Base-by-base conservation (phyloP, 148 eudicot genomes). In the Drosera capensis region DNA sequence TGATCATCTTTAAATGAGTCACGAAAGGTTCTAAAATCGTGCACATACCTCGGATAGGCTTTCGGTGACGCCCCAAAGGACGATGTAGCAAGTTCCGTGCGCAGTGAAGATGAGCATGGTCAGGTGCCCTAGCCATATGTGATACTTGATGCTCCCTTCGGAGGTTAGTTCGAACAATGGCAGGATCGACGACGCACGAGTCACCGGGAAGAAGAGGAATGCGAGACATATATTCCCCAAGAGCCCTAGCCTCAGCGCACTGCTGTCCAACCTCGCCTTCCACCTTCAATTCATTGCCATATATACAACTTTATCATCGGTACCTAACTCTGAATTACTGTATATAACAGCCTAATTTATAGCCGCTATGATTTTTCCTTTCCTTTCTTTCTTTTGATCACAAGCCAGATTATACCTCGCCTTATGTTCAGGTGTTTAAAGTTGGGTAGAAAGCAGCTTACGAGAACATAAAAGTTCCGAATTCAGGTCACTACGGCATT, bases 91-190 rank as follows among this genome's bases (percentile, higher is more conserved):
- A 16, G 56, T 0, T 6, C 79, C 75, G 53, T 73, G 79, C 36
- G 55, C 60, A 2, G 72, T 66, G 46, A 74, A 70, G 47, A 74
- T 45, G 31, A 52, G 8, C 73, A 70, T 70, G 55, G 43, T 37
- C 7, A 60, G 47, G 47, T 74, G 75, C 2, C 73, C 80, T 14
- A 74, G 54, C 80, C 80, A 74, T 43, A 74, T 57, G 18, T 74
- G 79, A 34, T 73, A 73, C 51, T 65, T 73, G 39, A 68, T 30
- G 40, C 71, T 65, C 0, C 42, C 55, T 45, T 73, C 79, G 0
- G 66, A 73, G n/a, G 68, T 68, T 5, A 73, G 52, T 1, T 71
- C 79, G 12, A 73, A 61, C 0, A 73, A 46, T 0, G 62, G 66
- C 43, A 73, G 26, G 9, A 68, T 8, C 5, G 71, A 65, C 0